phyloP scores from a whole-genome alignment of 257 asterid species.

The Nemophila menziesii region DNA sequence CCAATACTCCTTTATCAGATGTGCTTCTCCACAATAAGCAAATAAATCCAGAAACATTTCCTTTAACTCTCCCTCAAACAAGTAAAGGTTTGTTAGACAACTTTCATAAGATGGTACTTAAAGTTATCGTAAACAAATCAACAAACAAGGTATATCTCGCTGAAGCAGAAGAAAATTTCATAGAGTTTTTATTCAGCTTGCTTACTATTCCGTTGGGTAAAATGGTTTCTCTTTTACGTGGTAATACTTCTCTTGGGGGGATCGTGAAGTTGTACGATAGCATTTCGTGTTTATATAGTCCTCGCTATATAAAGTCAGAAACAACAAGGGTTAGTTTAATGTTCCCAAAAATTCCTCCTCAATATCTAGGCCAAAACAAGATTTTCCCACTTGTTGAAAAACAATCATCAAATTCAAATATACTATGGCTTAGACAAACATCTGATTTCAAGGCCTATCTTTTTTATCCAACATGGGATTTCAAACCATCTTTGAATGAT shows the following conservation, averaged over 20 bases:
- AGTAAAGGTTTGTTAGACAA: not conserved
- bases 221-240: slow-evolving; percentile 4
- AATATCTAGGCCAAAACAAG: slow-evolving; percentile 1
- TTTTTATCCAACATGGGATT: too few species aligned
- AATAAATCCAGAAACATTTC: not conserved
- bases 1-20: slow-evolving; percentile 14
- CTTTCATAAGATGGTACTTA: slow-evolving; percentile 4
- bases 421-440: too few species aligned
- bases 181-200: slow-evolving; percentile 10
- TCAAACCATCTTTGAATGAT: too few species aligned
- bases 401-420: not conserved
- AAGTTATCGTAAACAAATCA: slow-evolving; percentile 10
- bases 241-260: not conserved
- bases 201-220: slow-evolving; percentile 12
- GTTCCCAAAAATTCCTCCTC: slow-evolving; percentile 4
- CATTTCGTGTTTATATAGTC: not conserved
- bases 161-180: slow-evolving; percentile 12
- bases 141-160: slow-evolving; percentile 10
- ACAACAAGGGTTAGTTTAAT: not conserved
- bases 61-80: not conserved
- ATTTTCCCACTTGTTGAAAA: slow-evolving; percentile 5
- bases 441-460: not conserved
- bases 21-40: not conserved
- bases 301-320: not conserved
- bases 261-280: slow-evolving; percentile 12